Evolutionary conservation across 2,329 filamentous ascomycete genomes (phyloP).

Genomic region (Leptodontidium sp.): DNA sequence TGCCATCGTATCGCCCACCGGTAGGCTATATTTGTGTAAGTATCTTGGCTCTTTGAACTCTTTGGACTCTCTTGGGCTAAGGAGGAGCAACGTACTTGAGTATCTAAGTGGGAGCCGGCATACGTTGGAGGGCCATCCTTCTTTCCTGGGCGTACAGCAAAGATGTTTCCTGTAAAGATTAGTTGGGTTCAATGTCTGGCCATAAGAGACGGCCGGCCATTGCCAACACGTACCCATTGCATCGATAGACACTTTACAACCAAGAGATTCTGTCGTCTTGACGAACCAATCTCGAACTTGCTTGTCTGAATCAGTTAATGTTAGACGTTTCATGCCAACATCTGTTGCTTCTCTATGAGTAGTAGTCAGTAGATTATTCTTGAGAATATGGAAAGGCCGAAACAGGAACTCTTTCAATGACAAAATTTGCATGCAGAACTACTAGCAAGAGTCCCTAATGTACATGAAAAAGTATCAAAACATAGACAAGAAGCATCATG

Average conservation of each 20-base stretch:
- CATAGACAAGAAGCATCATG: not conserved
- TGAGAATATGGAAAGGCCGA: not conserved
- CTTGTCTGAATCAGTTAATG: conserved; percentile 76
- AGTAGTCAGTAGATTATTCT: not conserved
- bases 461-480: not conserved
- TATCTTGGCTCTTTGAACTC: conserved; percentile 46
- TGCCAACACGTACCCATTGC: conserved; percentile 64
- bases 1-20: conserved; percentile 78
- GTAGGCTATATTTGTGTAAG: conserved; percentile 54
- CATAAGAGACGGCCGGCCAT: too few species aligned
- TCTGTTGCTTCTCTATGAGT: conserved; percentile 60
- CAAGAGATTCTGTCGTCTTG: conserved; percentile 65
- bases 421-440: too few species aligned
- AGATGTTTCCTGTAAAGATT: conserved; percentile 64
- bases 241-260: conserved; percentile 74
- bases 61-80: not conserved
- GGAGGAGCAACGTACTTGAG: conserved; percentile 51
- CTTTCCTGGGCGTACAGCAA: conserved; percentile 73
- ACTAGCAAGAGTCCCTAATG: not conserved
- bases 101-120: conserved; percentile 75
- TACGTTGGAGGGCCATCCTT: conserved; percentile 69
- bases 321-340: conserved; percentile 79
- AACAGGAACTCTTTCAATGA: too few species aligned
- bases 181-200: not conserved
- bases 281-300: conserved; percentile 79